Percentiles rank a stretch among this genome's conserved stretches.
These are phyloP conservation scores for Cnidoscolus chayamansa DNA, from an alignment of 441 rosid species.

Conservation along the genomic window DNA sequence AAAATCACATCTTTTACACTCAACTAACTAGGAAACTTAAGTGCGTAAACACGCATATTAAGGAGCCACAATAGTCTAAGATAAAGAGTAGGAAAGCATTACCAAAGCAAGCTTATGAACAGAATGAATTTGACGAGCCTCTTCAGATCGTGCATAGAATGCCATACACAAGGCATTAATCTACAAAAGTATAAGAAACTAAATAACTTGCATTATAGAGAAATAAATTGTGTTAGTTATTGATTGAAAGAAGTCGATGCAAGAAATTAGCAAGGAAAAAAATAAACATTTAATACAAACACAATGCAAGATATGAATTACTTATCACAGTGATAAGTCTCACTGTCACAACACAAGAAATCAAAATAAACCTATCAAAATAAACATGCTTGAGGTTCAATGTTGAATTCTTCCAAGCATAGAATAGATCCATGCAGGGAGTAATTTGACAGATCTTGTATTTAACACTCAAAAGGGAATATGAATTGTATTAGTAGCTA, in stretches of 20 bases:
- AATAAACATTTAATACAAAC: neutral
- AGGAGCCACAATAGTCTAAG: neutral
- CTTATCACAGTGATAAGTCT: neutral
- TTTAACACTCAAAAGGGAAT: neutral
- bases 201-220: neutral
- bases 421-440: neutral
- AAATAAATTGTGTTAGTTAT: neutral
- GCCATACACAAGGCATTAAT: constrained; percentile 92
- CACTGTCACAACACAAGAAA: neutral
- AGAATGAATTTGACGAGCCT: constrained; percentile 86
- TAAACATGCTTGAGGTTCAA: neutral
- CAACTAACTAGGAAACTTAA: neutral
- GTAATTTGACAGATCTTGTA: neutral
- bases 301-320: neutral
- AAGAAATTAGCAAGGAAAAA: neutral
- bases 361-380: neutral
- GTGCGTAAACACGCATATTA: neutral
- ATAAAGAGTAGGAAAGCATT: constrained; percentile 19
- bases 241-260: neutral
- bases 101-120: constrained; percentile 97
- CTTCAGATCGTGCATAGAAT: constrained; percentile 94
- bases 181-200: constrained; percentile 40
- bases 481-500: neutral
- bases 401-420: neutral
- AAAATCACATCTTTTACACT: neutral